Percentiles rank a stretch among this genome's conserved stretches.
Evolutionary conservation across 2,329 filamentous ascomycete species (phyloP).

Genomic region (Chaetomium sp.): DNA sequence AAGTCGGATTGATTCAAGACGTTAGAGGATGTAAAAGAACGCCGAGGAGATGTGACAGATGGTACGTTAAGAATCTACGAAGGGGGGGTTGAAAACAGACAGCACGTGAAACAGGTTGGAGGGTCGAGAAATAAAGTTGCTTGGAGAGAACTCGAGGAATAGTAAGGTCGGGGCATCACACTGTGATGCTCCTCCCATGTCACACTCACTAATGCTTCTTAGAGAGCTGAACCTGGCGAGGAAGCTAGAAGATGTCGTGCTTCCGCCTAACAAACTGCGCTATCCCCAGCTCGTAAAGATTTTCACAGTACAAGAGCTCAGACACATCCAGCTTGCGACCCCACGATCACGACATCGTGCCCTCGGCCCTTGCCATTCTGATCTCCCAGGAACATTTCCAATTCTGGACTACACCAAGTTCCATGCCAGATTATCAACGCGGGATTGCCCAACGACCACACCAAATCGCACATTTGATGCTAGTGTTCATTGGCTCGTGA

Average conservation of each 20-base stretch:
- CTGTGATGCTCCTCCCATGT: too few relatives aligned
- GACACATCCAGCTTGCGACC: neutral
- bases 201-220: too few relatives aligned
- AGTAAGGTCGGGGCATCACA: too few relatives aligned
- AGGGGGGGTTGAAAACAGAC: too few relatives aligned
- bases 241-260: neutral
- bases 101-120: too few relatives aligned
- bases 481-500: neutral
- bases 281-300: neutral
- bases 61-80: too few relatives aligned
- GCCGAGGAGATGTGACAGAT: too few relatives aligned
- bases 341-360: slow-evolving; percentile 21
- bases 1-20: too few relatives aligned
- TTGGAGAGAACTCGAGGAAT: too few relatives aligned
- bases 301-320: neutral
- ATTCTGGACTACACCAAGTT: neutral
- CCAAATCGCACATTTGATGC: neutral
- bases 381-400: slow-evolving; percentile 10
- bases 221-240: neutral
- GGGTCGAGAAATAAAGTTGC: too few relatives aligned
- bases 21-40: too few relatives aligned
- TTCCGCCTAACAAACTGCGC: neutral
- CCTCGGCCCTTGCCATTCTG: slow-evolving; percentile 3
- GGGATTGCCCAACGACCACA: neutral
- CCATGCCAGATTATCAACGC: neutral